Base-by-base conservation (phyloP, 805 yeast species). In the Isabelozyma gotoi region DNA sequence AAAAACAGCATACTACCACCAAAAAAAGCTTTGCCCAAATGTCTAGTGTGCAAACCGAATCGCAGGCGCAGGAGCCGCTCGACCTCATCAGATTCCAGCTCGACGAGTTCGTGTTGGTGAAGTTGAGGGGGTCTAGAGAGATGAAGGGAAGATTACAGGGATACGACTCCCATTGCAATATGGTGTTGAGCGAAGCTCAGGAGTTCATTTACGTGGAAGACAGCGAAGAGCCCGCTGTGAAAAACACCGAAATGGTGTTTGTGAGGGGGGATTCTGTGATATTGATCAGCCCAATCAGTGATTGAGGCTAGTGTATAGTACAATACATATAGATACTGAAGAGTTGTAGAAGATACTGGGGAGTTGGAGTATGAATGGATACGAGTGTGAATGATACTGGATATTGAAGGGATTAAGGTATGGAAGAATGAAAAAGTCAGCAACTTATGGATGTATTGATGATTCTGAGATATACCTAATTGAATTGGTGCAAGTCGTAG, bases 251-350 rank as follows among this genome's bases (percentile, higher is more conserved):
- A 43, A 88, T 94, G 90, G 82, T 94, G 35, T 92, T 92, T 67
- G 91, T 94, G 12, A 84, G 99, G 71, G 99, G 99, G n/a, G 99
- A 94, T 67, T 83, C 95, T 2, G 98, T 94, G 36, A 88, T 95
- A 40, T 76, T 91, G 53, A 84, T 94, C 42, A 82, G 85, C 42
- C 74, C 77, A 14, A 47, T 61, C 15, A 50, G 55, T 20, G 60
- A 24, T n/a, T n/a, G n/a, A n/a, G n/a, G n/a, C n/a, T n/a, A n/a
- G n/a, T n/a, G n/a, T n/a, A 24, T 24, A 53, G 39, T 47, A 41
- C 18, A 17, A 1, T 24, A 16, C 15, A 24, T 10, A 24, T n/a
- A n/a, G 10, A n/a, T n/a, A n/a, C n/a, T n/a, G n/a, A n/a, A n/a
- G n/a, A n/a, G n/a, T n/a, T n/a, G n/a, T n/a, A 37, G 31, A 35